Conservation (phyloP, 148 eudicot species). For the Rhododendron simsii region DNA sequence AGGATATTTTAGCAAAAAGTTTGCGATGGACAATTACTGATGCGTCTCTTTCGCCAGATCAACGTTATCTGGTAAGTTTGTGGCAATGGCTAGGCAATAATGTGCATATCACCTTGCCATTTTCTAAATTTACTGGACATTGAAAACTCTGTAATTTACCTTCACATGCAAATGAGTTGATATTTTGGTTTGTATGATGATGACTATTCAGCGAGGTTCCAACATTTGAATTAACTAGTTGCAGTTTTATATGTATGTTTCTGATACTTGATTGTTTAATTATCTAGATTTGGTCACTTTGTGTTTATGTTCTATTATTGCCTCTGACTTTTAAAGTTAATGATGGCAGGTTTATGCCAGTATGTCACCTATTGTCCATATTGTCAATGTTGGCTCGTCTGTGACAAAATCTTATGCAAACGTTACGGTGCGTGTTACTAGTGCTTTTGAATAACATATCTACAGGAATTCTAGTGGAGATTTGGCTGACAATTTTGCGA, state of each 20-base stretch:
- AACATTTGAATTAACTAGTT: not conserved
- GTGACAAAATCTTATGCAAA: conserved; percentile 73
- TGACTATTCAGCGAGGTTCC: not conserved
- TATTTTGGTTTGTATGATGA: not conserved
- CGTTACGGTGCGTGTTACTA: conserved; percentile 51
- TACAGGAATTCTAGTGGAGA: not conserved
- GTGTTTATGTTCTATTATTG: not conserved
- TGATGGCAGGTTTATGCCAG: conserved; percentile 75
- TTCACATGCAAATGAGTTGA: not conserved
- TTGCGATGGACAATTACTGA: conserved; percentile 93
- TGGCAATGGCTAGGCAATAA: conserved; percentile 7
- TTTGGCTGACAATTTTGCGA: not conserved
- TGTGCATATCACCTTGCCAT: not conserved
- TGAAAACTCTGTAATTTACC: not conserved
- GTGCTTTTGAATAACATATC: not conserved
- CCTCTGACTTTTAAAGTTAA: not conserved
- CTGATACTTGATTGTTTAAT: not conserved
- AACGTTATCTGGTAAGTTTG: conserved; percentile 58
- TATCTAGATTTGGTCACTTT: not conserved
- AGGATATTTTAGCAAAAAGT: conserved; percentile 71
- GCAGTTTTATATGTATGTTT: not conserved
- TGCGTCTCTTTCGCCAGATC: conserved; percentile 86
- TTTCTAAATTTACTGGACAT: not conserved
- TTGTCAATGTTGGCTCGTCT: conserved; percentile 68
- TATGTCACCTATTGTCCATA: conserved; percentile 78